Evolutionary conservation across 805 yeast species (phyloP).

Genomic region (Nakazawaea wickerhamii): DNA sequence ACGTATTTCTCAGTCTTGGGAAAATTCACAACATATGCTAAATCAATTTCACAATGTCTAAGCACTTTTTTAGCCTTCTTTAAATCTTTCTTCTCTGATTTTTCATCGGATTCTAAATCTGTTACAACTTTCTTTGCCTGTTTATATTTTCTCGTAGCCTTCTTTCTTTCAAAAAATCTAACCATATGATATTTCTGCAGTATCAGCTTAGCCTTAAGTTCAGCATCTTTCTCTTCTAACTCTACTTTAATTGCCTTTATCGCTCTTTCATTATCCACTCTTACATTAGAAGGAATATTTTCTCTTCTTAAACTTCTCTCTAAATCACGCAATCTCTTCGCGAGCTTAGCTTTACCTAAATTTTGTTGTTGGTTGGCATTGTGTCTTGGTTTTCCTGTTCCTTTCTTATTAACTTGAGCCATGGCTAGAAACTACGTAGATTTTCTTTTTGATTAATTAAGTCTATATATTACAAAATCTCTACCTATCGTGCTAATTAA

Average conservation of each 20-base stretch:
- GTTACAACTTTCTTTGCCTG: constrained; percentile 36
- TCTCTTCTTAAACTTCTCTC: constrained; percentile 61
- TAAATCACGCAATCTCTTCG: constrained; percentile 82
- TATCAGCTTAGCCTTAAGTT: constrained; percentile 34
- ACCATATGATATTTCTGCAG: constrained; percentile 87
- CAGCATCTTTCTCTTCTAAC: constrained; percentile 34
- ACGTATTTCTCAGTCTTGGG: constrained; percentile 79
- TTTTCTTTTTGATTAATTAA: not conserved
- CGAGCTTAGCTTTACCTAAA: constrained; percentile 44
- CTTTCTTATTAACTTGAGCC: not conserved
- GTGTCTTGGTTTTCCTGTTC: not conserved
- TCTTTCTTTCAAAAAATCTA: constrained; percentile 83
- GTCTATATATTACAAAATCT: not conserved
- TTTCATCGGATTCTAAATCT: constrained; percentile 29
- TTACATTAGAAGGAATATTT: constrained; percentile 49
- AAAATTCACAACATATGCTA: constrained; percentile 69
- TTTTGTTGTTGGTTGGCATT: not conserved
- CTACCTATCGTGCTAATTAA: not conserved
- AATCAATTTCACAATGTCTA: constrained; percentile 56
- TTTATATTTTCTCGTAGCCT: constrained; percentile 69
- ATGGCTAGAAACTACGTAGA: not conserved
- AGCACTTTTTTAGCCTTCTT: constrained; percentile 42
- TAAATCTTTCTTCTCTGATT: constrained; percentile 20
- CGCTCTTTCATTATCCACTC: constrained; percentile 41
- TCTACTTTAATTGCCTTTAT: constrained; percentile 44